These are phyloP conservation scores for Amaranthus tricolor DNA, from an alignment of 179 eudicot genomes.

Conservation along the genomic window DNA sequence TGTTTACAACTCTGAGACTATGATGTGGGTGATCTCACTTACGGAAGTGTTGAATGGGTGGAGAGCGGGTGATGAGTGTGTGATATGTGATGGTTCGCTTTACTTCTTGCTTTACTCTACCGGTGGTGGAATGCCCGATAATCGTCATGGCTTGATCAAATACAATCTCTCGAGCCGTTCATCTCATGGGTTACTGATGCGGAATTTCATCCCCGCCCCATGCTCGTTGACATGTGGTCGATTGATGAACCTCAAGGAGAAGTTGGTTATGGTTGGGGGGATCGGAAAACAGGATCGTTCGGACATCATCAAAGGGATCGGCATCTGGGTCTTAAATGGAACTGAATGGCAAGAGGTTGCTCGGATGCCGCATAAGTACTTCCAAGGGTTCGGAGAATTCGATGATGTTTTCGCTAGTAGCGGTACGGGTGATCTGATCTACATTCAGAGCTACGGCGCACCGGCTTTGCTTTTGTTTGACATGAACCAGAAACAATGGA, in stretches of 20 bases:
- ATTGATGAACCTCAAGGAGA: slow-evolving; percentile 80
- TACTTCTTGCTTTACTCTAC: slow-evolving; percentile 76
- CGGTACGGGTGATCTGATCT: slow-evolving; percentile 66
- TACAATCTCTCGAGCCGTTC: slow-evolving; percentile 45
- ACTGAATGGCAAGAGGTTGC: slow-evolving; percentile 72
- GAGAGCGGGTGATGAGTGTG: slow-evolving; percentile 80
- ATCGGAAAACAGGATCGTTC: slow-evolving; percentile 75
- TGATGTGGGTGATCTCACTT: slow-evolving; percentile 52
- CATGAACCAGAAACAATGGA: slow-evolving; percentile 64
- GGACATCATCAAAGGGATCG: slow-evolving; percentile 89
- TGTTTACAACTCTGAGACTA: slow-evolving; percentile 51
- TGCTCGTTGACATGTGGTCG: slow-evolving; percentile 90
- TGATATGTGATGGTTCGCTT: slow-evolving; percentile 63
- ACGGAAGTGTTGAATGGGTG: slow-evolving; percentile 64
- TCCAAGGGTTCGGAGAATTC: slow-evolving; percentile 91
- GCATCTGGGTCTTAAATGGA: slow-evolving; percentile 75
- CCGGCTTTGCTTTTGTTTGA: slow-evolving; percentile 74
- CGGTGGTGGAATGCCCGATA: slow-evolving; percentile 48
- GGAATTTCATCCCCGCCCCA: slow-evolving; percentile 57
- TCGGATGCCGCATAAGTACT: slow-evolving; percentile 78
- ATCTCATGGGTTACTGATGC: slow-evolving; percentile 40
- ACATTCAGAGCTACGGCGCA: slow-evolving; percentile 88
- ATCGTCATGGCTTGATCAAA: slow-evolving; percentile 65
- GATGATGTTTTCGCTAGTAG: slow-evolving; percentile 96
- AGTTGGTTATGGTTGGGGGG: slow-evolving; percentile 90